A percentile compares a stretch with the other conserved stretches of the same genome.
These are phyloP conservation scores for Wickerhamomyces bovis DNA, from an alignment of 805 yeast genomes.

Conservation along the genomic window DNA sequence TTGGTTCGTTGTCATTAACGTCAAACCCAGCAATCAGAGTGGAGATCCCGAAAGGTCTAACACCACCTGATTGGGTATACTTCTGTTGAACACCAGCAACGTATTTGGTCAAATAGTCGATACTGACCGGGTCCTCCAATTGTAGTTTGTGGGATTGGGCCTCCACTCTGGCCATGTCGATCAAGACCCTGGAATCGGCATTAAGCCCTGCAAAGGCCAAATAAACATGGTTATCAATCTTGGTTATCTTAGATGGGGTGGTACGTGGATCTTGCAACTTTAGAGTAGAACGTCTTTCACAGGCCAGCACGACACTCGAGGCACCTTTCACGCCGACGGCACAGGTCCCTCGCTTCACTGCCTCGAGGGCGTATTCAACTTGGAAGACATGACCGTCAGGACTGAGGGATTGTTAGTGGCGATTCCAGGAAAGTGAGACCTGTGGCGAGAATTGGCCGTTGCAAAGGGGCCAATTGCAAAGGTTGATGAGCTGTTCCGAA, in stretches of 20 bases:
- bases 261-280: constrained; percentile 95
- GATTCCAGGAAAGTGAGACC: neutral
- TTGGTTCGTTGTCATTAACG: constrained; percentile 72
- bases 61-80: constrained; percentile 98
- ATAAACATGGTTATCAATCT: constrained; percentile 83
- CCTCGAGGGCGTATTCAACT: constrained; percentile 96
- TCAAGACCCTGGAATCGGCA: constrained; percentile 95
- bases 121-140: constrained; percentile 88
- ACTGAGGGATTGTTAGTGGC: constrained; percentile 38
- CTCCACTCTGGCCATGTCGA: constrained; percentile 93
- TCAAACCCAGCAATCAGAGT: constrained; percentile 96
- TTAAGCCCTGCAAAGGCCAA: constrained; percentile 95
- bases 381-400: constrained; percentile 99
- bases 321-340: constrained; percentile 95
- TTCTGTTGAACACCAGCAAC: constrained; percentile 98
- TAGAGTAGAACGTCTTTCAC: constrained; percentile 92
- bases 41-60: constrained; percentile 95
- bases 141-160: constrained; percentile 93
- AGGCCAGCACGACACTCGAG: constrained; percentile 85
- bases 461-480: neutral
- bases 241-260: constrained; percentile 91
- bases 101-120: constrained; percentile 88
- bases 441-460: neutral
- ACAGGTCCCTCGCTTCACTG: constrained; percentile 96
- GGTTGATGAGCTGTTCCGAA: too few relatives aligned